Evolutionary conservation across 257 asterid species (phyloP), one percentile per base, ranked within the genome.

Genomic region (Primulina huaijiensis): DNA sequence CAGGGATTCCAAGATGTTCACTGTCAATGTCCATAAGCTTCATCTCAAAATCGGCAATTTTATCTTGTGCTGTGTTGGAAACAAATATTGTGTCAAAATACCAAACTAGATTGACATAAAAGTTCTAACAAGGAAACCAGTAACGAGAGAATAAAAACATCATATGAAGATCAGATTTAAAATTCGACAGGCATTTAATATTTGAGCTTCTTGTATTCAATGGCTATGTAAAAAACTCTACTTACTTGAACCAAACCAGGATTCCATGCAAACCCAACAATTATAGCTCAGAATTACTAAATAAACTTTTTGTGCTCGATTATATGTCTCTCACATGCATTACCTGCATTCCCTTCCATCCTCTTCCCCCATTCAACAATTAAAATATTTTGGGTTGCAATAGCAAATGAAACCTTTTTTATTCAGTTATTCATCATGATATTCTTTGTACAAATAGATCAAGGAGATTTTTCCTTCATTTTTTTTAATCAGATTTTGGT

Each of bases 1-100:
- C 91, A 1, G 91, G 91, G 29, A 86, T 86, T 31, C 89, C 91
- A 12, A 86, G 82, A 61, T 86, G 91, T 81, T 86, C 89, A 16
- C 91, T 86, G 76, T 86, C 91, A 17, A 86, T 83, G 72, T 83
- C 87, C 91, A 86, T 86, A 25, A 86, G 89, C 83, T 86, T 83
- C 91, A 83, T 83, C 82, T 83, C 86, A 72, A 86, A 86, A 75
- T 83, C 89, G 17, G 91, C 84, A 76, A 86, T 86, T 81, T 86
- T 86, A 53, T 86, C 89, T 72, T 86, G 91, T 5, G 85, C 91
- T 86, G 82, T 7, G 12, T 55, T 8, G 14, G 3, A 59, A 25
- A 40, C 21, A 38, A 21, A 17, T 69, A 19, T 25, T 46, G 8
- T n/a, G 9, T 37, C 17, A 53, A 5, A 43, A 64, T 33, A 9